Conservation (phyloP, 164 flowering plant genomes). For the Annona cherimola region DNA sequence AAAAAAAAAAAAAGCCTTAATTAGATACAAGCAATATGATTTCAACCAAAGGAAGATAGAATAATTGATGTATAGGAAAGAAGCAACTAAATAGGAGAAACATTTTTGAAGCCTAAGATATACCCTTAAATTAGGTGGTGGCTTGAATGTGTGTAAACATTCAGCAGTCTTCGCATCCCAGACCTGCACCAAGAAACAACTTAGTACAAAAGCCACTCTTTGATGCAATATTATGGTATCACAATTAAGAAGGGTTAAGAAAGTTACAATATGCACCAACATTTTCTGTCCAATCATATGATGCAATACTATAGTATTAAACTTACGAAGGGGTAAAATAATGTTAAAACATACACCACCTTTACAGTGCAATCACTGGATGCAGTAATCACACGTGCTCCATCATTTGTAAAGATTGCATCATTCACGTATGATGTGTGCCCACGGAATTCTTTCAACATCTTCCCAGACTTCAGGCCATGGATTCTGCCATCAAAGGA, state of each 20-base stretch:
- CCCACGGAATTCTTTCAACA: conserved; percentile 95
- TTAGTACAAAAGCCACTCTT: neutral
- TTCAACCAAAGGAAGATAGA: neutral
- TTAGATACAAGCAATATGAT: neutral
- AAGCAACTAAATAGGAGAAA: conserved; percentile 6
- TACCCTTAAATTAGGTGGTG: conserved; percentile 97
- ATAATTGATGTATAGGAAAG: neutral
- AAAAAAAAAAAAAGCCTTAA: neutral
- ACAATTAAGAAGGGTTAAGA: neutral
- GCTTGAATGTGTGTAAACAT: conserved; percentile 92
- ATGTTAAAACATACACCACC: conserved; percentile 28
- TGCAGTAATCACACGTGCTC: conserved; percentile 90
- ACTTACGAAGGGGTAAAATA: neutral
- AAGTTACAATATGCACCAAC: conserved; percentile 19
- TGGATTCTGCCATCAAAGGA: conserved; percentile 72
- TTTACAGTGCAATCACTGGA: conserved; percentile 99
- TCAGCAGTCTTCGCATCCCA: conserved; percentile 94
- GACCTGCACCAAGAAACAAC: conserved; percentile 45
- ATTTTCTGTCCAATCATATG: conserved; percentile 84
- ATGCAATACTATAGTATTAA: neutral
- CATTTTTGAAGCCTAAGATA: neutral
- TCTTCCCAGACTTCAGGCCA: conserved; percentile 92
- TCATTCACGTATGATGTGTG: conserved; percentile 90
- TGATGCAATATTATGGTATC: neutral
- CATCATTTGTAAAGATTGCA: conserved; percentile 92